A percentile compares a stretch with the other conserved stretches of the same genome.
phyloP scores from a whole-genome alignment of 495 filamentous ascomycete species.

The Aspergillus egyptiacus region DNA sequence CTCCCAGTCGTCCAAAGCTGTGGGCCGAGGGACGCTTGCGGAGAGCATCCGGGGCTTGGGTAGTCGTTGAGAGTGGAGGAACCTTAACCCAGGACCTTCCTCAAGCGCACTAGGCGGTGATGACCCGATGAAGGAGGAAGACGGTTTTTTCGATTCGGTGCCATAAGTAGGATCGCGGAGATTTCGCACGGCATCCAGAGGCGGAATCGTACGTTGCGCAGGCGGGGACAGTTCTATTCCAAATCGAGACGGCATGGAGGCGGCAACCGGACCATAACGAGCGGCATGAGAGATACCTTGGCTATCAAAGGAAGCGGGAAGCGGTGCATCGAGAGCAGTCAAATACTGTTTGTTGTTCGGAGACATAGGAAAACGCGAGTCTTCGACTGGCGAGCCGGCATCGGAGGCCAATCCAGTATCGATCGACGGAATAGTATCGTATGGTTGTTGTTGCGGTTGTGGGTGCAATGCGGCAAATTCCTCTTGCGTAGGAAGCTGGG shows the following conservation, averaged over 20 bases:
- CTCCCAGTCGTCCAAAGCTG: conserved; percentile 70
- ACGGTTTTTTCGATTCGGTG: conserved; percentile 49
- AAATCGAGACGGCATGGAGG: conserved; percentile 89
- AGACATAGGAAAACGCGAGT: conserved; percentile 65
- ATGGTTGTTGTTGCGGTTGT: conserved; percentile 36
- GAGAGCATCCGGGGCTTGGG: conserved; percentile 65
- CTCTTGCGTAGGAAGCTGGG: conserved; percentile 35
- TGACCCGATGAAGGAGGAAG: conserved; percentile 51
- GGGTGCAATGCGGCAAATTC: conserved; percentile 41
- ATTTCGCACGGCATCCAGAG: conserved; percentile 68
- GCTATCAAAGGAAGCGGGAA: conserved; percentile 94
- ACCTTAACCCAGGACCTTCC: conserved; percentile 55
- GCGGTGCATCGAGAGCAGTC: conserved; percentile 85
- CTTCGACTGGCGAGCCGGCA: conserved; percentile 79
- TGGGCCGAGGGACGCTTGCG: conserved; percentile 64
- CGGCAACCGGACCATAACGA: conserved; percentile 82
- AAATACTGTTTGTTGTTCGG: conserved; percentile 55
- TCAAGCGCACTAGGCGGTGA: conserved; percentile 55
- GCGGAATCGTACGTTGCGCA: conserved; percentile 44
- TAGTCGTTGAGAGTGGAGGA: conserved; percentile 80
- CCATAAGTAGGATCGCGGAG: conserved; percentile 83
- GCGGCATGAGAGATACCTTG: conserved; percentile 91
- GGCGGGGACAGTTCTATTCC: conserved; percentile 80
- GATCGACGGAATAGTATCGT: conserved; percentile 63
- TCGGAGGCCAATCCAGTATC: conserved; percentile 75